phyloP scores from a whole-genome alignment of 1,139 yeast genomes.

The Sugiyamaella japonica region DNA sequence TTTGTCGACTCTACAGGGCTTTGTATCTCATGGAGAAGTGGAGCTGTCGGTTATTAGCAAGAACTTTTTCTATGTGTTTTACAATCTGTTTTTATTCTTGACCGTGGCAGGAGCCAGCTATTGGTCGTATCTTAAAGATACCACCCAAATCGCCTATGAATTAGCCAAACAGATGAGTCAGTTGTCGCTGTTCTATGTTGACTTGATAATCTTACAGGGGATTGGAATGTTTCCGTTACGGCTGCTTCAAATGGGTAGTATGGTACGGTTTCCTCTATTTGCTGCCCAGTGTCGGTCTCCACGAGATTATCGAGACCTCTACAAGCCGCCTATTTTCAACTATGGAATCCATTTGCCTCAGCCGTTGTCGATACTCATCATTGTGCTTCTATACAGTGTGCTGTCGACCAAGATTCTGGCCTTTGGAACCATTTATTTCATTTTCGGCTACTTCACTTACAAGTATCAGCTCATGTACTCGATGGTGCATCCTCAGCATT shows the following conservation, averaged over 20 bases:
- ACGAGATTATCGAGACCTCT: conserved; percentile 64
- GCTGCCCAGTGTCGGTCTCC: conserved; percentile 64
- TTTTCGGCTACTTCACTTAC: conserved; percentile 73
- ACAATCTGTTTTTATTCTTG: conserved; percentile 80
- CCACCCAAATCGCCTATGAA: conserved; percentile 75
- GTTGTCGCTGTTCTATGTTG: conserved; percentile 76
- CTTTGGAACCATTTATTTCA: conserved; percentile 71
- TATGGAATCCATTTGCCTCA: conserved; percentile 82
- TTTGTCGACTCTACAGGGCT: conserved; percentile 70
- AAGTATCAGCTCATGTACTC: conserved; percentile 79
- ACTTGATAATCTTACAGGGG: conserved; percentile 79
- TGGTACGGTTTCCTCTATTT: conserved; percentile 58
- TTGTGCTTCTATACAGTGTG: conserved; percentile 69
- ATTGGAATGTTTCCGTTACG: conserved; percentile 82
- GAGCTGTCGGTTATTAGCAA: conserved; percentile 77
- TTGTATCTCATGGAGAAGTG: conserved; percentile 75
- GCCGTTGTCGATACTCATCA: conserved; percentile 71
- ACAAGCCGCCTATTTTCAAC: conserved; percentile 75
- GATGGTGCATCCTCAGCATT: conserved; percentile 83
- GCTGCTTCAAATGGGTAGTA: conserved; percentile 66
- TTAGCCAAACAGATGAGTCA: conserved; percentile 70
- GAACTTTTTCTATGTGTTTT: conserved; percentile 81
- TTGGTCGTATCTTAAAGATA: conserved; percentile 68
- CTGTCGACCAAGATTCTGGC: conserved; percentile 73
- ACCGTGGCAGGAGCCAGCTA: conserved; percentile 68